Conservation (phyloP, 768 basidiomycete genomes). For the Imleria badia region DNA sequence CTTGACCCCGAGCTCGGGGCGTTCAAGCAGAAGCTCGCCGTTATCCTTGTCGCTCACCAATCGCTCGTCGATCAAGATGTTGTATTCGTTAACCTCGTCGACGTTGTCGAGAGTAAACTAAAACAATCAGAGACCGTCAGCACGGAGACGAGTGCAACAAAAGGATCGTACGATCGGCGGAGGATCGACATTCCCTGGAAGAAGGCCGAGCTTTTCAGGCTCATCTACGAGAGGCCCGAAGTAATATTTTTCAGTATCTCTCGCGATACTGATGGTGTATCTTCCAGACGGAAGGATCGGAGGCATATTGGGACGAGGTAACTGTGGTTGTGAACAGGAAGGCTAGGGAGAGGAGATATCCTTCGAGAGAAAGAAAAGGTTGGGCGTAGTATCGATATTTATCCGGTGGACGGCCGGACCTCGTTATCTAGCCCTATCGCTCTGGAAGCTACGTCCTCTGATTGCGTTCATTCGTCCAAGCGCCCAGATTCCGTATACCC, state of each 20-base stretch:
- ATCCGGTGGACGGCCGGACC: not conserved
- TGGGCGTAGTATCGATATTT: not conserved
- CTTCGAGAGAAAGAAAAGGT: not conserved
- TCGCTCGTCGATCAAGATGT: not conserved
- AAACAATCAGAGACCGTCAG: not conserved
- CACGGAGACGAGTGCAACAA: not conserved
- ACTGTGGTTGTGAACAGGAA: not conserved
- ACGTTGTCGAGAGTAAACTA: not conserved
- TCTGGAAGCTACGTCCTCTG: too few species aligned
- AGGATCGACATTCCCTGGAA: not conserved
- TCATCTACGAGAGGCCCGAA: not conserved
- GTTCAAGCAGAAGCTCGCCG: not conserved
- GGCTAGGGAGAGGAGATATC: not conserved
- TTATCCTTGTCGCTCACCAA: not conserved
- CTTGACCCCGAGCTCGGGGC: not conserved
- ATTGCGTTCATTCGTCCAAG: not conserved
- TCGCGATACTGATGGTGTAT: not conserved
- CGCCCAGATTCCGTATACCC: not conserved
- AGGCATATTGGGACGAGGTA: not conserved
- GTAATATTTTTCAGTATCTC: not conserved
- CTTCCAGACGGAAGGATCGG: not conserved
- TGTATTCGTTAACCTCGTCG: not conserved
- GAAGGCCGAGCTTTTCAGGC: not conserved
- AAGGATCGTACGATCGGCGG: not conserved
- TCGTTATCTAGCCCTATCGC: not conserved